A percentile compares a stretch with the other conserved stretches of the same genome.
phyloP scores from a whole-genome alignment of 2,329 filamentous ascomycete species.

The Calonectria multiphialidica region DNA sequence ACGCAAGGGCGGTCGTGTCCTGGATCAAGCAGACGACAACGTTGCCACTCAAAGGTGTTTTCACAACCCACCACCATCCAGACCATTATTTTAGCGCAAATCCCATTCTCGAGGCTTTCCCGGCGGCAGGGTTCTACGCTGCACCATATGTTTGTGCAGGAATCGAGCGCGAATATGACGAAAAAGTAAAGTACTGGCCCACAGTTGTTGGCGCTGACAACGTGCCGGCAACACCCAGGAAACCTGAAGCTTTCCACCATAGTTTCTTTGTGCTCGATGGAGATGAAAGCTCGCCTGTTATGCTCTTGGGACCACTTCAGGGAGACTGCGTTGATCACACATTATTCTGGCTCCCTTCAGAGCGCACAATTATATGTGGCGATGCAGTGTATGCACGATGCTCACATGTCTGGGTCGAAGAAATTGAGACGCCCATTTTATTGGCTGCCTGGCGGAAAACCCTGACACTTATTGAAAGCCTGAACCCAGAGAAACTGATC shows the following conservation, averaged over 20 bases:
- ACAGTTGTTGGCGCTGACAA: background rate
- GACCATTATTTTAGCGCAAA: conserved; percentile 18
- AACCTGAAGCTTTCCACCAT: background rate
- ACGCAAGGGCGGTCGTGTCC: background rate
- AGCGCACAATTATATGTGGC: background rate
- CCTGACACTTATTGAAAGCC: background rate
- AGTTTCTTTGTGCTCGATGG: background rate
- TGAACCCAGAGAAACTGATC: background rate
- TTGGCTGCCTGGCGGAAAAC: background rate
- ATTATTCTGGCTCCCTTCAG: background rate
- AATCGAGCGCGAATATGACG: background rate
- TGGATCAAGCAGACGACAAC: background rate
- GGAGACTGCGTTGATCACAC: background rate
- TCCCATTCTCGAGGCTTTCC: conserved; percentile 2
- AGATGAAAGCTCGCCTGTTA: background rate
- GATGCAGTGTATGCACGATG: background rate
- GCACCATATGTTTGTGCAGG: background rate
- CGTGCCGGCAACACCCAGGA: background rate
- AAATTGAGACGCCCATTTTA: background rate
- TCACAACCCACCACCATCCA: conserved; percentile 16
- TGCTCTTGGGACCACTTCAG: background rate
- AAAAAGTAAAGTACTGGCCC: conserved; percentile 1
- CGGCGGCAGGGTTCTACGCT: background rate
- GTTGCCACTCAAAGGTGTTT: conserved; percentile 7
- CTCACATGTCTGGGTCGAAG: background rate